These are phyloP conservation scores for Graphium sp. DNA, from an alignment of 2,329 filamentous ascomycete genomes.

Conservation along the genomic window DNA sequence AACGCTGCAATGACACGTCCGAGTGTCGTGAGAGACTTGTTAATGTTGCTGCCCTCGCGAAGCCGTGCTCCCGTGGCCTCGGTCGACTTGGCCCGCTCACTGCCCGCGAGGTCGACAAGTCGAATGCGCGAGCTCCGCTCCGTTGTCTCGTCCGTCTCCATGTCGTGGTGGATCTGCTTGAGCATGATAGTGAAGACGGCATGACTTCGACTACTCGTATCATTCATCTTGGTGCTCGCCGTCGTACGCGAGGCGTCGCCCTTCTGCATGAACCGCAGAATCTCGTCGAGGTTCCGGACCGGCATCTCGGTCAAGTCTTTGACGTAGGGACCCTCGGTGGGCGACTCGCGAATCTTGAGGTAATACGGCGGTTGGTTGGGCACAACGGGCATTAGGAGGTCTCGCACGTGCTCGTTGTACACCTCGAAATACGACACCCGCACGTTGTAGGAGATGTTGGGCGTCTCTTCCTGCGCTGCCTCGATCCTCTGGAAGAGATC, in stretches of 20 bases:
- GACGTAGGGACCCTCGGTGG: slow-evolving; percentile 88
- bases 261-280: slow-evolving; percentile 77
- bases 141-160: slow-evolving; percentile 94
- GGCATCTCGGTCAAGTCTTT: slow-evolving; percentile 91
- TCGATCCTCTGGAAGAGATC: slow-evolving; percentile 92
- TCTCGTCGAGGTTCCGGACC: slow-evolving; percentile 72
- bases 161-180: slow-evolving; percentile 95
- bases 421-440: slow-evolving; percentile 98
- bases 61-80: slow-evolving; percentile 85
- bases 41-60: slow-evolving; percentile 94
- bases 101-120: slow-evolving; percentile 86
- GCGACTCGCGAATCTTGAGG: slow-evolving; percentile 92
- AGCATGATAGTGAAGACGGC: slow-evolving; percentile 96
- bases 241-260: slow-evolving; percentile 79
- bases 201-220: slow-evolving; percentile 90
- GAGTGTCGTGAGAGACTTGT: slow-evolving; percentile 92
- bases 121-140: slow-evolving; percentile 88
- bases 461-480: slow-evolving; percentile 55
- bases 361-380: slow-evolving; percentile 68
- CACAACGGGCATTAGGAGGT: slow-evolving; percentile 63
- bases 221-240: slow-evolving; percentile 98
- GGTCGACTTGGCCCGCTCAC: slow-evolving; percentile 85
- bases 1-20: slow-evolving; percentile 91
- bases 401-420: slow-evolving; percentile 97
- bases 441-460: slow-evolving; percentile 92